Conservation (phyloP, 176 grass and related monocot genomes). For the Aegilops longissima region DNA sequence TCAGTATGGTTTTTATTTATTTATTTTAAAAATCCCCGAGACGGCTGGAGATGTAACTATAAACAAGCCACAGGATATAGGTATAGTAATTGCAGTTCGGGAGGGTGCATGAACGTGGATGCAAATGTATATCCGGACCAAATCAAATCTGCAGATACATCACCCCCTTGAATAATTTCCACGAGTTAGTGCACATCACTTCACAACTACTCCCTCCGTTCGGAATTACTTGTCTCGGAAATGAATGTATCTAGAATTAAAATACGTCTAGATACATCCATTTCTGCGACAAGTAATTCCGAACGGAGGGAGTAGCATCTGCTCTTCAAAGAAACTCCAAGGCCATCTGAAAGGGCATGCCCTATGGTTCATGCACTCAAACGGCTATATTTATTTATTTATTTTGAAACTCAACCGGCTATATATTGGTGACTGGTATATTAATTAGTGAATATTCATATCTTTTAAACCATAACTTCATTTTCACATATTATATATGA, state of each 20-base stretch:
- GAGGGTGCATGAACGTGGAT: conserved; percentile 37
- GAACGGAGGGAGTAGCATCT: not conserved
- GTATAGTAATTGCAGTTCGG: not conserved
- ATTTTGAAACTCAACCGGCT: not conserved
- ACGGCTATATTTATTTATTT: not conserved
- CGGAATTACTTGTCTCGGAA: no score
- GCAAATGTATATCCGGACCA: conserved; percentile 29
- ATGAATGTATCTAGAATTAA: no score
- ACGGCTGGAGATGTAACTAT: no score
- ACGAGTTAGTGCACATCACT: conserved; percentile 29
- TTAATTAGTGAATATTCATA: not conserved
- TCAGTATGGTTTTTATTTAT: no score
- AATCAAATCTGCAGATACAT: conserved; percentile 44
- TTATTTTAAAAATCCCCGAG: no score
- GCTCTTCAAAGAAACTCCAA: conserved; percentile 30
- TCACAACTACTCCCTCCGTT: not conserved
- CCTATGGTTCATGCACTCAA: conserved; percentile 22
- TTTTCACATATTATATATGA: no score
- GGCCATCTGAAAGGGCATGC: conserved; percentile 9
- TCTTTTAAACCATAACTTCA: no score
- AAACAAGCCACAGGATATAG: not conserved
- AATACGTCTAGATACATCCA: no score
- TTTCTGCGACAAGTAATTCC: no score
- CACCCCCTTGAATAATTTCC: conserved; percentile 28
- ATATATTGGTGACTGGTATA: not conserved